phyloP scores from a whole-genome alignment of 1,139 yeast genomes.

The Pichia cactophila region DNA sequence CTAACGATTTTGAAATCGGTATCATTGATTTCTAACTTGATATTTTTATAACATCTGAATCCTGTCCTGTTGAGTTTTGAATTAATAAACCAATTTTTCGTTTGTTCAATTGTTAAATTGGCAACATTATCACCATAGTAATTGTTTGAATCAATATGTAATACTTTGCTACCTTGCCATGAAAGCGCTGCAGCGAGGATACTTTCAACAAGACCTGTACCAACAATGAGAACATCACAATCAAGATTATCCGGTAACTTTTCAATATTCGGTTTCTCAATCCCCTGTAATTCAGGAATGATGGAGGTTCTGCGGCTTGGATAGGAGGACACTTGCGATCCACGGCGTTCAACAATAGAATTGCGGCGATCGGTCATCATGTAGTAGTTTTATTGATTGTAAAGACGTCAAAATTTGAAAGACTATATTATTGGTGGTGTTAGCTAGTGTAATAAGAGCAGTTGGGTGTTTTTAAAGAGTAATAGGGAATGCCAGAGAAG shows the following conservation, averaged over 20 bases:
- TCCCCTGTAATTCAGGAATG: conserved; percentile 65
- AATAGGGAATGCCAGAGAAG: not conserved
- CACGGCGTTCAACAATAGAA: conserved; percentile 62
- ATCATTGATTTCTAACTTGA: conserved; percentile 66
- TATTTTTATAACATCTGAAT: conserved; percentile 47
- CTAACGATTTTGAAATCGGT: conserved; percentile 44
- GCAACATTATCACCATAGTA: conserved; percentile 88
- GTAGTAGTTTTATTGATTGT: not conserved
- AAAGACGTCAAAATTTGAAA: not conserved
- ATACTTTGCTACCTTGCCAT: conserved; percentile 90
- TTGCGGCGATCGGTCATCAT: conserved; percentile 38
- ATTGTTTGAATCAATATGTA: conserved; percentile 76
- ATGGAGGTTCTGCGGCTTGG: conserved; percentile 49
- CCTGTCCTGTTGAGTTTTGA: conserved; percentile 38
- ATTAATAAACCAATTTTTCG: conserved; percentile 69
- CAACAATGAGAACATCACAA: conserved; percentile 83
- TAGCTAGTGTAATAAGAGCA: not conserved
- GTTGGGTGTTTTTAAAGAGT: no score
- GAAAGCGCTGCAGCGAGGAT: conserved; percentile 89
- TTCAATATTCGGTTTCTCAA: conserved; percentile 45
- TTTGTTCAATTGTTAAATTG: conserved; percentile 77
- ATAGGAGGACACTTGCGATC: conserved; percentile 27
- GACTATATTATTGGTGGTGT: not conserved
- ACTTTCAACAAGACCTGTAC: conserved; percentile 87
- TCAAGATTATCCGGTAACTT: conserved; percentile 41